Evolutionary conservation across 371 early-diverging fungal species (phyloP), one percentile per base, ranked within the genome.

Genomic region (Catenaria anguillulae): DNA sequence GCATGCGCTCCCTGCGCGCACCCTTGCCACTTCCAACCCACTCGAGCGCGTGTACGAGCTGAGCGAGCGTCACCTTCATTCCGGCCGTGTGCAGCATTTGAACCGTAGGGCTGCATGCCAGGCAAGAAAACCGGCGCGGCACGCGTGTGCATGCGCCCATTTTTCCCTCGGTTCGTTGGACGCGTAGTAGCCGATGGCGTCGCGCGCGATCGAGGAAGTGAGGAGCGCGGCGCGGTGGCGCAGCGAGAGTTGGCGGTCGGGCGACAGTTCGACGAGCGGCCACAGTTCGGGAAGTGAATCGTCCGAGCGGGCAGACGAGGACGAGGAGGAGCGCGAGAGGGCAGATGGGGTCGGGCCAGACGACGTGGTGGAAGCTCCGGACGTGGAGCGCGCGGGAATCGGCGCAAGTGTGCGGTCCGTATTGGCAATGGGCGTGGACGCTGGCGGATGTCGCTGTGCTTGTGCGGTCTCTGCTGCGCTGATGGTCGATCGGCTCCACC

Each of bases 111-210:
- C 26, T 17, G 52, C 52, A 4, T 31, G 52, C 10, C 12, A 13
- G 3, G 52, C 52, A 1, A 50, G 31, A 8, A 29, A 50, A 10
- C 29, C 52, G 15, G 52, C 52, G 29, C 31, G 52, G 29, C 10
- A 29, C 29, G 29, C 29, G 13, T 31, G 52, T 15, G 52, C 8
- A 31, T 50, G 52, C 52, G 52, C 52, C 29, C 52, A 31, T 13
- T 31, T 26, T 23, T 50, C 52, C 5, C 15, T 31, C 15, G 52
- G 52, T 8, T 50, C 52, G 52, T 50, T 50, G 29, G 52, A 15
- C 52, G 52, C 26, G 52, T 50, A 50, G 29, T 29, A 29, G 29
- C 52, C 52, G 52, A 50, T 19, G 29, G 52, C 52, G 52, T 50
- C 52, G 52, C 26, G 29, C 15, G 52, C 52, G 12, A 50, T 29